These are phyloP conservation scores for Candida oleophila DNA, from an alignment of 805 yeast species.

Conservation along the genomic window DNA sequence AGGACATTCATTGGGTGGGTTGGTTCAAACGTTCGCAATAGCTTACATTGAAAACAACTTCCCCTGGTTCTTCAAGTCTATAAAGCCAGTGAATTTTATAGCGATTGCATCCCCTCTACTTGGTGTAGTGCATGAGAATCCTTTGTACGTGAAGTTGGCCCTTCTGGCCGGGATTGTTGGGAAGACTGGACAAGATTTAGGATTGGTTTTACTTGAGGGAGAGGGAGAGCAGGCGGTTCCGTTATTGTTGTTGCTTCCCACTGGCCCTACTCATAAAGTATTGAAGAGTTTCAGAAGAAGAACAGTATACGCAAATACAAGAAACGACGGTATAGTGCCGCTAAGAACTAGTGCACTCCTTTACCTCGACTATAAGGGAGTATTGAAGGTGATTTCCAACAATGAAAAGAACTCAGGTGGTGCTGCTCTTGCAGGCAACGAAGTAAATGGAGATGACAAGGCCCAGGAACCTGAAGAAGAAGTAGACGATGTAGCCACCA, in stretches of 20 bases:
- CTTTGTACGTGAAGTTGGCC: slow-evolving; percentile 79
- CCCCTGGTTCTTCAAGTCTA: slow-evolving; percentile 66
- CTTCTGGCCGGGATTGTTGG: slow-evolving; percentile 90
- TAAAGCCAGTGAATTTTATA: slow-evolving; percentile 76
- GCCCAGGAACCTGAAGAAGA: slow-evolving; percentile 11
- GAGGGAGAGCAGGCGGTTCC: slow-evolving; percentile 47
- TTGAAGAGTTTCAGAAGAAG: slow-evolving; percentile 65
- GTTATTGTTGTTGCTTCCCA: slow-evolving; percentile 69
- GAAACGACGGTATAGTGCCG: slow-evolving; percentile 96
- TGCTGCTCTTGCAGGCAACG: slow-evolving; percentile 13
- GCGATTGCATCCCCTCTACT: slow-evolving; percentile 85
- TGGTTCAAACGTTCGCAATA: slow-evolving; percentile 86
- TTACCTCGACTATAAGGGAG: slow-evolving; percentile 81
- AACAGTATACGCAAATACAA: slow-evolving; percentile 84
- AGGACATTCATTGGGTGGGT: slow-evolving; percentile 93
- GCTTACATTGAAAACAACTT: slow-evolving; percentile 69
- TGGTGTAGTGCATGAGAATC: slow-evolving; percentile 87
- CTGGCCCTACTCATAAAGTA: slow-evolving; percentile 66
- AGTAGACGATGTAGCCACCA: slow-evolving; percentile 10
- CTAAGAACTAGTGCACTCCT: slow-evolving; percentile 83
- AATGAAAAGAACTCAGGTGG: slow-evolving; percentile 13
- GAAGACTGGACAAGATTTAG: slow-evolving; percentile 86
- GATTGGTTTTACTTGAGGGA: slow-evolving; percentile 49
- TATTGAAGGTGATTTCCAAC: slow-evolving; percentile 18
- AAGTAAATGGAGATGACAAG: slow-evolving; percentile 9